Base-by-base conservation (phyloP, 371 early-diverging fungal genomes). In the Haplosporangium sp. region DNA sequence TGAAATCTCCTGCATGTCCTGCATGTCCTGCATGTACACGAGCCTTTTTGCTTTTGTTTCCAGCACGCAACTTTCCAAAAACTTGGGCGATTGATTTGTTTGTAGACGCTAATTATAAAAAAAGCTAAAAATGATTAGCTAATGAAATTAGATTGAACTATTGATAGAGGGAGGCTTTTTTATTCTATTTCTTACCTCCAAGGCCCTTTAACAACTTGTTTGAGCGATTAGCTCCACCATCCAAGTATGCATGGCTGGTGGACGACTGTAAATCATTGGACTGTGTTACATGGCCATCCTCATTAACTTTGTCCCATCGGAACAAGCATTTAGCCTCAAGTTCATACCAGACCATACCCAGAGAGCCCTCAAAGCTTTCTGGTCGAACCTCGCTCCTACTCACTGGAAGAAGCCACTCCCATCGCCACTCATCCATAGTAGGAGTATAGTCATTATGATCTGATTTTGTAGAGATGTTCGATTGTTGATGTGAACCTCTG, bases 341-440 rank as follows among this genome's bases (percentile, higher is more conserved):
- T 37, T 81, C 82, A 48, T 81, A 81, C 82, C 82, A 81, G 19
- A 81, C 69, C 13, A 59, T 59, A 20, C 82, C 82, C 82, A 81
- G 71, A 2, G 72, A 65, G 10, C 82, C 82, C 38, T 81, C 82
- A 45, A 75, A 81, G 40, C 75, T 74, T 63, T 81, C 82, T 1
- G 82, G 72, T 47, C 82, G 69, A 4, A 65, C 75, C n/a, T 75
- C 82, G 4, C 63, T 39, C 20, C 58, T 68, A 1, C 66, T 72
- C 20, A 81, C 67, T 4, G 82, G 69, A 58, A 81, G 20, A 45
- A 69, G 58, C 75, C 76, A 81, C 19, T 81, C 82, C 82, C 82
- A 81, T 8, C 75, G 61, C 82, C 82, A 81, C 48, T 74, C 69
- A 59, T 81, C 76, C 19, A 72, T 69, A 3, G 60, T 4, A 4